Conservation (phyloP, 257 asterid species). For the Salvia rosmarinus region DNA sequence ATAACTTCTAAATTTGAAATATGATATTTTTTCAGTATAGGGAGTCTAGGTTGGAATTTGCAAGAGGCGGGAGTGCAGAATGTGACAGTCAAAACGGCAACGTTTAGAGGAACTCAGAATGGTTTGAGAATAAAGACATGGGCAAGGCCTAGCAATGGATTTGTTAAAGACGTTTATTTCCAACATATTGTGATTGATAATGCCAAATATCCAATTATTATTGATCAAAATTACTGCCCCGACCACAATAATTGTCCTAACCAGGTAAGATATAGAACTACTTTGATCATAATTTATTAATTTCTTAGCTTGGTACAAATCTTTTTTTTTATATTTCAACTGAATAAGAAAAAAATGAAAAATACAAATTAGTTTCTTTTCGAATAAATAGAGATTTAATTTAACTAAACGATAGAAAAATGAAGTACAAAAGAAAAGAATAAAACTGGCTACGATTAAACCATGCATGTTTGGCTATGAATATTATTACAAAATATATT, state of each 20-base stretch:
- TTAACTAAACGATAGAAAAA: no score
- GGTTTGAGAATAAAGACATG: constrained; percentile 68
- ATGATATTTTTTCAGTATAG: constrained; percentile 44
- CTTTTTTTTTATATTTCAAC: background rate
- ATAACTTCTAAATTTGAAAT: background rate
- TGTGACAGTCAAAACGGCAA: constrained; percentile 52
- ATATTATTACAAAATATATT: no score
- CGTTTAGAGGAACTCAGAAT: constrained; percentile 57
- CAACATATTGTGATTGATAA: constrained; percentile 46
- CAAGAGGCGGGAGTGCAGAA: constrained; percentile 61
- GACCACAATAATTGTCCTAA: constrained; percentile 43
- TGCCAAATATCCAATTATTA: constrained; percentile 56
- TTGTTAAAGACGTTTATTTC: constrained; percentile 49
- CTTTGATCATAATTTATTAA: no score
- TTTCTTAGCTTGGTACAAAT: background rate
- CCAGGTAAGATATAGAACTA: constrained; percentile 34
- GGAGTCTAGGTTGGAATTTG: constrained; percentile 59
- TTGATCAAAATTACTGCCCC: constrained; percentile 71
- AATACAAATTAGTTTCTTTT: no score
- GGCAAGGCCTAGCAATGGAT: constrained; percentile 65
- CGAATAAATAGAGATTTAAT: no score
- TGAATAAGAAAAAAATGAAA: no score
- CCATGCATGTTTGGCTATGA: no score
- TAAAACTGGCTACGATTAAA: no score
- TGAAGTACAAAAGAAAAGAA: no score